Evolutionary conservation across 2,329 filamentous ascomycete genomes (phyloP).

Genomic region (Alternaria sp.): DNA sequence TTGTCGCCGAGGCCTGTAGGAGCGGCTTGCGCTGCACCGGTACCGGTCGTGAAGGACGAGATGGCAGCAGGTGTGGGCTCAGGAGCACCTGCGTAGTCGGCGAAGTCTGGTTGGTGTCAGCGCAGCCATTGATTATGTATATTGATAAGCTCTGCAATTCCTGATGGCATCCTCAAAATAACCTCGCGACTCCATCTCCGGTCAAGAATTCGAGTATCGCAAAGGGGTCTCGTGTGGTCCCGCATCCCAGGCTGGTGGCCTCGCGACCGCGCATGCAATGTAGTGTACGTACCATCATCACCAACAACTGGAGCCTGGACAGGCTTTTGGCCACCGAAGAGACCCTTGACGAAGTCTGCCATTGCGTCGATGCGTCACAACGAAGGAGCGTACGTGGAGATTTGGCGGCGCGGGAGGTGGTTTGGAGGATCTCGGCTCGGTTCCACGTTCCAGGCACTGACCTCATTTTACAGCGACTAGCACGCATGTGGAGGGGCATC

Average conservation of each 20-base stretch:
- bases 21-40: constrained; percentile 38
- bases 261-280: constrained; percentile 10
- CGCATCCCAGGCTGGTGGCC: constrained; percentile 17
- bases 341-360: constrained; percentile 67
- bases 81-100: constrained; percentile 85
- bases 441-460: constrained; percentile 26
- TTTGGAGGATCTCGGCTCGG: constrained; percentile 25
- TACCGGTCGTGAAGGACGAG: constrained; percentile 51
- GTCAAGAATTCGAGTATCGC: not conserved
- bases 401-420: constrained; percentile 22
- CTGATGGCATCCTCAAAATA: not conserved
- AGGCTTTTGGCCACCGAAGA: constrained; percentile 73
- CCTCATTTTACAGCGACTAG: constrained; percentile 35
- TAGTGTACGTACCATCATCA: constrained; percentile 67
- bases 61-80: constrained; percentile 64
- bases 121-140: not conserved
- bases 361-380: constrained; percentile 41
- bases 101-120: constrained; percentile 71
- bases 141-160: not conserved
- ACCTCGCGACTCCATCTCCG: not conserved
- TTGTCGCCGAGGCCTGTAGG: constrained; percentile 51
- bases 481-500: constrained; percentile 32
- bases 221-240: constrained; percentile 1
- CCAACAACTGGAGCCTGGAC: constrained; percentile 58
- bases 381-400: constrained; percentile 27